Percentiles rank a stretch among this genome's conserved stretches.
Conservation (phyloP, 1,284 basidiomycete genomes). For the Cryptococcus sp. region DNA sequence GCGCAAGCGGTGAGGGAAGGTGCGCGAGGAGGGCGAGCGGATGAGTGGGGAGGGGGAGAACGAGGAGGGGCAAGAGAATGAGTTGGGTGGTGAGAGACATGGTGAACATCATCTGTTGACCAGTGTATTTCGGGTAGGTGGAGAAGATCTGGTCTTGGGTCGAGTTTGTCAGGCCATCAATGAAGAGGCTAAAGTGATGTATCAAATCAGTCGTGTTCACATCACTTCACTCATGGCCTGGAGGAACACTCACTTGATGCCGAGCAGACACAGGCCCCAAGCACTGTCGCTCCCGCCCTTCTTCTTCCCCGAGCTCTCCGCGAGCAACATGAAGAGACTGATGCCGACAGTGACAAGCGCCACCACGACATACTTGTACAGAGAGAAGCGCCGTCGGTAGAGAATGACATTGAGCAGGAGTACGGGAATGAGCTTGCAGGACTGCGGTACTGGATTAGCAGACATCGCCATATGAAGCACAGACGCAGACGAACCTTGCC, state of each 20-base stretch:
- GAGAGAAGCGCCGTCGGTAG: constrained; percentile 83
- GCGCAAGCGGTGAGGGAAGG: constrained; percentile 29
- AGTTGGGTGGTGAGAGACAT: constrained; percentile 67
- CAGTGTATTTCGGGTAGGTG: constrained; percentile 50
- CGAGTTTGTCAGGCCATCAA: constrained; percentile 95
- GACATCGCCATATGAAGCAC: background rate
- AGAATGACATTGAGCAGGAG: constrained; percentile 56
- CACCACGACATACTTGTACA: constrained; percentile 92
- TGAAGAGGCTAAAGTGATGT: constrained; percentile 64
- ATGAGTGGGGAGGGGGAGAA: constrained; percentile 35
- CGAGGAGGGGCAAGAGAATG: constrained; percentile 63
- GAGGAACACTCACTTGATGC: constrained; percentile 40
- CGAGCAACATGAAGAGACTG: constrained; percentile 90
- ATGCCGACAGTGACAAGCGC: constrained; percentile 89
- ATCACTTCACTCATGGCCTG: background rate
- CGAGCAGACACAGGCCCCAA: constrained; percentile 41
- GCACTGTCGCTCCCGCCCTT: constrained; percentile 44
- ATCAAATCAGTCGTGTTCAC: constrained; percentile 11
- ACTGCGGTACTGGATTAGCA: constrained; percentile 46
- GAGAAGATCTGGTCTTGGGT: constrained; percentile 96
- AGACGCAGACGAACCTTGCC: constrained; percentile 60
- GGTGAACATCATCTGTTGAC: constrained; percentile 99
- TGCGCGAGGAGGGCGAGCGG: constrained; percentile 28
- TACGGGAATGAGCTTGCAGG: constrained; percentile 77
- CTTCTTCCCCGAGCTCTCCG: constrained; percentile 54